Evolutionary conservation across 768 basidiomycete genomes (phyloP).

Genomic region (Tylopilus plumbeoviolaceoides): DNA sequence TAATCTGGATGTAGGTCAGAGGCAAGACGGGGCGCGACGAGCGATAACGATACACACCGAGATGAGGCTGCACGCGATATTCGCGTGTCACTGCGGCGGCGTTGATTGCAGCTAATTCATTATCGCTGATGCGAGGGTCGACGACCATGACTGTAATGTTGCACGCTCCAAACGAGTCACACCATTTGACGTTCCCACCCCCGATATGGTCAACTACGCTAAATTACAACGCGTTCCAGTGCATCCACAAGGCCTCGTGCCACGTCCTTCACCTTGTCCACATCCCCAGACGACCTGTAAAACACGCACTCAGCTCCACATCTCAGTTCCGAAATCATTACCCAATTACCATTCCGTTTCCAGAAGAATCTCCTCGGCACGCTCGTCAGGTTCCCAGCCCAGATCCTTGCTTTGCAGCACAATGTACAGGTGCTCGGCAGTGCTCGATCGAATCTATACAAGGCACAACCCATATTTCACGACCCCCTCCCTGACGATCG

Average conservation of each 20-base stretch:
- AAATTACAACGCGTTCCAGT: constrained; percentile 18
- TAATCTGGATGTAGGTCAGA: constrained; percentile 59
- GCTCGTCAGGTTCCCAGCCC: constrained; percentile 56
- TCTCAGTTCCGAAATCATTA: constrained; percentile 1
- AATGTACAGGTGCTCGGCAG: constrained; percentile 81
- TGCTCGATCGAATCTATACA: constrained; percentile 67
- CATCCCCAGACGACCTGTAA: constrained; percentile 47
- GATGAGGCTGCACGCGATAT: constrained; percentile 84
- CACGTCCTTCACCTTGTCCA: constrained; percentile 35
- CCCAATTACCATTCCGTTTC: constrained; percentile 75
- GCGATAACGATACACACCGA: constrained; percentile 48
- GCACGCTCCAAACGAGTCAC: not conserved
- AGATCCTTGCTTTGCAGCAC: constrained; percentile 68
- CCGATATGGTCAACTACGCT: not conserved
- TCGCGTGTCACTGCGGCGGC: constrained; percentile 86
- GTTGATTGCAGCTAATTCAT: constrained; percentile 74
- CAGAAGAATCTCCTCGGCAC: constrained; percentile 61
- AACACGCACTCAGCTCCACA: constrained; percentile 28
- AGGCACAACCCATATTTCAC: constrained; percentile 3
- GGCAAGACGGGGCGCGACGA: not conserved
- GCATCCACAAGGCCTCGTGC: constrained; percentile 39
- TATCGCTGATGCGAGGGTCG: constrained; percentile 63
- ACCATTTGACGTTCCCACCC: constrained; percentile 23
- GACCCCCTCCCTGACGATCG: constrained; percentile 7
- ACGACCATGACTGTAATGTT: constrained; percentile 30